A percentile compares a stretch with the other conserved stretches of the same genome.
phyloP scores from a whole-genome alignment of 352 stramenopile species.

The Pythium rishiriense region DNA sequence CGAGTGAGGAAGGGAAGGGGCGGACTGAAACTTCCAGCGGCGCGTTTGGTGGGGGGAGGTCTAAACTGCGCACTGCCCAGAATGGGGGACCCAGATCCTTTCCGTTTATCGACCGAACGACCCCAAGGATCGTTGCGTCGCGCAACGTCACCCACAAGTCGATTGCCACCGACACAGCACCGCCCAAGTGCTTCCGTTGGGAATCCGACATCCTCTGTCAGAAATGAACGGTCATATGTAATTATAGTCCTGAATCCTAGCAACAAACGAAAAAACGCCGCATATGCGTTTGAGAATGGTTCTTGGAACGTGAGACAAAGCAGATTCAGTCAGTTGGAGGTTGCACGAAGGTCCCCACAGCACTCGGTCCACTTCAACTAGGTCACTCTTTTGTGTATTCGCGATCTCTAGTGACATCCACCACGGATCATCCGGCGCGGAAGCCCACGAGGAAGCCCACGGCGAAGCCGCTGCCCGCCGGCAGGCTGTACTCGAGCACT shows the following conservation, averaged over 20 bases:
- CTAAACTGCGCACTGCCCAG: slow-evolving; percentile 5
- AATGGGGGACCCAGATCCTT: slow-evolving; percentile 6
- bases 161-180: slow-evolving; percentile 5
- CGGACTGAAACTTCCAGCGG: slow-evolving; percentile 10
- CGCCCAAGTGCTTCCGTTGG: too few relatives aligned
- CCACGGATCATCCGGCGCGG: slow-evolving; percentile 47
- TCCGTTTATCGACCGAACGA: background rate
- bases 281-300: slow-evolving; percentile 12
- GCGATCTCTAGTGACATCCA: slow-evolving; percentile 13
- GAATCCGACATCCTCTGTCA: background rate
- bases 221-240: background rate
- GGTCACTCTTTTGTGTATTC: slow-evolving; percentile 17
- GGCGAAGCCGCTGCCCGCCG: slow-evolving; percentile 72
- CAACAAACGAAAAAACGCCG: background rate
- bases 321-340: slow-evolving; percentile 17
- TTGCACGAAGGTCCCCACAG: slow-evolving; percentile 23
- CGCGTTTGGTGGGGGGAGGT: background rate
- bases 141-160: slow-evolving; percentile 3
- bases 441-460: slow-evolving; percentile 78
- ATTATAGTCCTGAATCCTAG: background rate
- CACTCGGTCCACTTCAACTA: slow-evolving; percentile 25
- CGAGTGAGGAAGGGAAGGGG: slow-evolving; percentile 7
- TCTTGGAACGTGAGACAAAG: slow-evolving; percentile 8
- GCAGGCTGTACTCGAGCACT: slow-evolving; percentile 77
- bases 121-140: background rate